Evolutionary conservation across 2,329 filamentous ascomycete genomes (phyloP).

Genomic region (Fusarium anthophilum): DNA sequence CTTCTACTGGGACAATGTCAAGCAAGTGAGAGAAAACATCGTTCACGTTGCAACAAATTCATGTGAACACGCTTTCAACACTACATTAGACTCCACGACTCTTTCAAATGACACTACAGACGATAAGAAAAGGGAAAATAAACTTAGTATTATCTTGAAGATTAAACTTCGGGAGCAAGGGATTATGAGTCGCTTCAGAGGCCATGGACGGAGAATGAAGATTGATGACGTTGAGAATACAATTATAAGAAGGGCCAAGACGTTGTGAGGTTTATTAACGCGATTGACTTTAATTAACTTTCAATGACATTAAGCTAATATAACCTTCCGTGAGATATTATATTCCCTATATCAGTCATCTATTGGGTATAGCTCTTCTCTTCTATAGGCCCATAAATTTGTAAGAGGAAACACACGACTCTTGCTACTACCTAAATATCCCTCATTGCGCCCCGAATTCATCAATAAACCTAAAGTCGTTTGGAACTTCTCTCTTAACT

Average conservation of each 20-base stretch:
- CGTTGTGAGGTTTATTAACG: too few species aligned
- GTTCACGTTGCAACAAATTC: accelerated
- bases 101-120: accelerated
- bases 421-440: accelerated
- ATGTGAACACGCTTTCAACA: accelerated
- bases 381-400: accelerated
- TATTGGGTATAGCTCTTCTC: accelerated
- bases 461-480: accelerated
- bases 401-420: accelerated
- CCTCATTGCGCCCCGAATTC: accelerated
- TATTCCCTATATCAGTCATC: neutral
- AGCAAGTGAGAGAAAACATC: accelerated
- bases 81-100: accelerated
- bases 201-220: neutral
- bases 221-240: neutral
- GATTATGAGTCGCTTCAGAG: neutral
- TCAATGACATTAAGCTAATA: too few species aligned
- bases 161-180: neutral
- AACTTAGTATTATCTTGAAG: too few species aligned
- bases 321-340: too few species aligned
- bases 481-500: neutral
- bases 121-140: accelerated
- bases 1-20: neutral
- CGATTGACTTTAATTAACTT: too few species aligned
- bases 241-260: too few species aligned